Evolutionary conservation across 2,329 filamentous ascomycete genomes (phyloP), one percentile per base, ranked within the genome.

Genomic region (Colletotrichum navitas): DNA sequence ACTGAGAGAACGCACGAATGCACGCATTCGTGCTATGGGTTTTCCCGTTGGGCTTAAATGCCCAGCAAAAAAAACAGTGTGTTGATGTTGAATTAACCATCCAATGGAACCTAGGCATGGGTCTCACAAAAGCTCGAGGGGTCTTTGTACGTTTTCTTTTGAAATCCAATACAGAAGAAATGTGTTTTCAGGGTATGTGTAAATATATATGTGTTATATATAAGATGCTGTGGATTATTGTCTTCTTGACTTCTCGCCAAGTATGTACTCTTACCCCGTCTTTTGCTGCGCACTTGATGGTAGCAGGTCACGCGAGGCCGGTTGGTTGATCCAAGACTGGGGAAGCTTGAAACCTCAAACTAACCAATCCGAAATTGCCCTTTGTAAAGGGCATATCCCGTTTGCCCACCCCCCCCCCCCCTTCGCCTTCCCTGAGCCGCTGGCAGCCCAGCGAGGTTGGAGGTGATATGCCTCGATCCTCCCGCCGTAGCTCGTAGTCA

Each of bases 91-190:
- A 34, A 52, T 2, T 12, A 36, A 26, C 26, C 3, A 16, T 36
- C 36, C 16, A 36, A 54, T 47, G 39, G 26, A 21, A 11, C 14
- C 52, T 66, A 54, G 60, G 54, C 26, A 69, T 32, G 29, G 6
- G 21, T 60, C 36, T 69, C n/a, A 34, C 21, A 29, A 32, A 24
- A 26, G 43, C 11, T 64, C 14, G 58, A 51, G 51, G 26, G 26
- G 34, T 54, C 45, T 47, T 51, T 56, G 47, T 62, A 62, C 36
- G 49, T 66, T 36, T 67, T 34, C 41, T 18, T 62, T 36, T 67
- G 34, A 41, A 36, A 41, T 67, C 55, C 47, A 43, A 67, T 68
- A 43, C 43, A 52, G 43, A 61, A 26, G 11, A 41, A 55, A 26
- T 47, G 14, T 55, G 14, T 55, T 58, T 58, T 51, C 41, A 39